Evolutionary conservation across 495 filamentous ascomycete genomes (phyloP), one percentile per base, ranked within the genome.

Genomic region (Penicillium verhagenii): DNA sequence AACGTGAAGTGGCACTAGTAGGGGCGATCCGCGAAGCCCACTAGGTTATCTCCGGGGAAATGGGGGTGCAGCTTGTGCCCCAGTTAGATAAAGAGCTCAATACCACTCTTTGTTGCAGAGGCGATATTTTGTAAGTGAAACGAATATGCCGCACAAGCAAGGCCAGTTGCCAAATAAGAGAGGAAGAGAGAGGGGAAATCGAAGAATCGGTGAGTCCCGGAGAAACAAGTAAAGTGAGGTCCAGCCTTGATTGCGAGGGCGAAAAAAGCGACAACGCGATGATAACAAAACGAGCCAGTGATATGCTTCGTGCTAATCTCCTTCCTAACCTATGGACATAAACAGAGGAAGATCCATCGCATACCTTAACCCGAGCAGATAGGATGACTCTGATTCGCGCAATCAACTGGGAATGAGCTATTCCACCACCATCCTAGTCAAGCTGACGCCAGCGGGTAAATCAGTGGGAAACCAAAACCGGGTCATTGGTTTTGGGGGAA

Each of bases 271-370:
- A 31, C 24, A 37, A 28, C 16, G n/a, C 14, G 18, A 24, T 25
- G 50, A 37, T 42, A 52, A 52, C 49, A 29, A 48, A n/a, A 48
- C 35, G 47, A 46, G 37, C 57, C 57, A 59, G 57, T 59, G 42
- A 55, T 13, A 52, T 28, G 20, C 33, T 48, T 3, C 28, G 9
- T 26, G 24, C 52, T 52, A 55, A 59, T 59, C 57, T 59, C 28
- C 14, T 35, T 13, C 28, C 5, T 21, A 35, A 33, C 47, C 47
- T 33, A 23, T 20, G 2, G 14, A 39, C n/a, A 19, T 6, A 6
- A 16, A 16, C n/a, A n/a, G 37, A n/a, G 35, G 37, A 14, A 39
- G 37, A 19, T n/a, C 18, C 37, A 16, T 14, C 19, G 6, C 11
- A 47, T 13, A 47, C 9, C 28, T 31, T 10, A 31, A 8, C 9